A percentile compares a stretch with the other conserved stretches of the same genome.
These are phyloP conservation scores for Cercospora sesami DNA, from an alignment of 2,329 filamentous ascomycete genomes.

Conservation along the genomic window DNA sequence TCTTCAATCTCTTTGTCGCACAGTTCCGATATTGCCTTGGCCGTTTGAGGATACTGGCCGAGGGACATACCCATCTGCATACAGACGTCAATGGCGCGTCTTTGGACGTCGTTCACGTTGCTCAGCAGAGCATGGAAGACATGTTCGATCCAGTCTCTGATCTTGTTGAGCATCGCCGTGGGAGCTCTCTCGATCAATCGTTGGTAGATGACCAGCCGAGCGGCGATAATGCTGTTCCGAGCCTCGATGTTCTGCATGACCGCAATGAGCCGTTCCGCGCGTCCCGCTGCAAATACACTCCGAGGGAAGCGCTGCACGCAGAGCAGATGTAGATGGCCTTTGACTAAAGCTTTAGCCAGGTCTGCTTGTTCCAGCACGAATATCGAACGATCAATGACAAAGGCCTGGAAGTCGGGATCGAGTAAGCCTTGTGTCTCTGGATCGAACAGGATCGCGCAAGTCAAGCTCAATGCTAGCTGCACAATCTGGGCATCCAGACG, in stretches of 20 bases:
- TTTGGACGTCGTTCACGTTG: constrained; percentile 71
- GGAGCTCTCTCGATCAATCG: constrained; percentile 72
- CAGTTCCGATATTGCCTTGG: constrained; percentile 66
- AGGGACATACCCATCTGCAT: constrained; percentile 68
- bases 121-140: constrained; percentile 81
- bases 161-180: constrained; percentile 66
- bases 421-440: constrained; percentile 61
- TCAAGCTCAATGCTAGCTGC: constrained; percentile 74
- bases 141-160: constrained; percentile 76
- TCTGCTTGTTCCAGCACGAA: constrained; percentile 67
- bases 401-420: constrained; percentile 74
- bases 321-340: constrained; percentile 77
- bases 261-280: constrained; percentile 68
- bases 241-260: constrained; percentile 72
- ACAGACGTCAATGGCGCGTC: constrained; percentile 72
- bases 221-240: constrained; percentile 75
- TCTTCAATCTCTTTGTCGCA: constrained; percentile 54
- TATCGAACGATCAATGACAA: constrained; percentile 79
- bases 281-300: constrained; percentile 70
- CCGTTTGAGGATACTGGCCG: constrained; percentile 67
- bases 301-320: constrained; percentile 75
- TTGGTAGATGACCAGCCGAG: constrained; percentile 75
- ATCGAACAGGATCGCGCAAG: constrained; percentile 75
- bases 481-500: constrained; percentile 66
- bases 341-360: constrained; percentile 73